Conservation (phyloP, 192 early-diverging fungal genomes). For the Spinellus fusiger region DNA sequence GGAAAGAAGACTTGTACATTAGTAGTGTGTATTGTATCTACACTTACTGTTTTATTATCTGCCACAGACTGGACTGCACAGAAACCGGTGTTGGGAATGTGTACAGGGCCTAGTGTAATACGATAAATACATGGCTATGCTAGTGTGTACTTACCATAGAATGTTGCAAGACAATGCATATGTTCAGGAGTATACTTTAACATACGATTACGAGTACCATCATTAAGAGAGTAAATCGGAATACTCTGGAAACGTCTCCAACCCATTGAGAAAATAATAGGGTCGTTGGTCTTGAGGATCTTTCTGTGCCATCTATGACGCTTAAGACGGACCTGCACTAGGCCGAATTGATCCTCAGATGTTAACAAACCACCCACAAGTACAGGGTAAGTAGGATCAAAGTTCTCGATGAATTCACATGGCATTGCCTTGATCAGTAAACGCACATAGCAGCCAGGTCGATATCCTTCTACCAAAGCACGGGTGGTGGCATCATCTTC, state of each 20-base stretch:
- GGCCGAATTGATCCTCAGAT: slow-evolving; percentile 89
- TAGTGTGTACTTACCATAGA: slow-evolving; percentile 57
- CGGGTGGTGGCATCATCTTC: slow-evolving; percentile 67
- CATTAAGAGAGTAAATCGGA: slow-evolving; percentile 89
- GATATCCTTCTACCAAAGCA: slow-evolving; percentile 85
- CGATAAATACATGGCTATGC: neutral
- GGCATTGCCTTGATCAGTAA: slow-evolving; percentile 88
- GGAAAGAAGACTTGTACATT: slow-evolving; percentile 56
- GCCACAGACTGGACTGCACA: slow-evolving; percentile 82
- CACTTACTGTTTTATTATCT: slow-evolving; percentile 43
- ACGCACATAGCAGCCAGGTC: slow-evolving; percentile 91
- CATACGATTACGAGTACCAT: slow-evolving; percentile 93
- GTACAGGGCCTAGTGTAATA: slow-evolving; percentile 63
- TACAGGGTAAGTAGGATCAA: slow-evolving; percentile 87
- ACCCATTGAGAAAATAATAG: slow-evolving; percentile 93
- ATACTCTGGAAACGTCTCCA: slow-evolving; percentile 98
- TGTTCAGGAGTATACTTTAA: slow-evolving; percentile 99
- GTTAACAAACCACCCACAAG: slow-evolving; percentile 86
- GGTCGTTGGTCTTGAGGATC: slow-evolving; percentile 97
- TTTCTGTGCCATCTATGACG: slow-evolving; percentile 95
- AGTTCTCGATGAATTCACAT: slow-evolving; percentile 89
- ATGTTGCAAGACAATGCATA: slow-evolving; percentile 97
- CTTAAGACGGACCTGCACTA: slow-evolving; percentile 95
- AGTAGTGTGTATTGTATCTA: neutral
- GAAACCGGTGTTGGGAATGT: slow-evolving; percentile 94